phyloP scores from a whole-genome alignment of 352 stramenopile species.

The Pythium rishiriense region DNA sequence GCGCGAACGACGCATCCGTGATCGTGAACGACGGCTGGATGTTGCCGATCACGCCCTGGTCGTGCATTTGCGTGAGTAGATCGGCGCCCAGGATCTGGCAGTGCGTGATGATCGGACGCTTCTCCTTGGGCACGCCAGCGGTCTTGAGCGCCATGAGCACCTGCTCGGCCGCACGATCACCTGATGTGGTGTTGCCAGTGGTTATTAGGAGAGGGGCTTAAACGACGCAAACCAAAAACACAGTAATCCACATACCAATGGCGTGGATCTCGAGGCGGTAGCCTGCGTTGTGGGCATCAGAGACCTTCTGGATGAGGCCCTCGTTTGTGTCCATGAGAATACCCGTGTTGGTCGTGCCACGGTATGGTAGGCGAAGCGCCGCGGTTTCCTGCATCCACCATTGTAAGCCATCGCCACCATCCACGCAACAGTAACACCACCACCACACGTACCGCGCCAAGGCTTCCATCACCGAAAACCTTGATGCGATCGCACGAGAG shows the following conservation, averaged over 20 bases:
- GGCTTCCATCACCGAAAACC: constrained; percentile 86
- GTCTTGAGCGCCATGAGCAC: constrained; percentile 66
- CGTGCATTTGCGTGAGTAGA: constrained; percentile 66
- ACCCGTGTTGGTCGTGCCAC: constrained; percentile 61
- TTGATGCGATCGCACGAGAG: constrained; percentile 87
- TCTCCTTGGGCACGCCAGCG: constrained; percentile 44
- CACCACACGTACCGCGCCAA: constrained; percentile 74
- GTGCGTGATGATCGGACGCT: constrained; percentile 88
- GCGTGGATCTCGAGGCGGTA: constrained; percentile 89
- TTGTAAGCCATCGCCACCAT: background rate
- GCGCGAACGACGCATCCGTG: constrained; percentile 80
- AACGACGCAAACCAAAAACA: background rate
- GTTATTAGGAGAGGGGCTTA: background rate
- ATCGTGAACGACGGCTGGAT: constrained; percentile 89
- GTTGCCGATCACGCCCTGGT: constrained; percentile 81
- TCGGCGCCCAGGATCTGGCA: constrained; percentile 86
- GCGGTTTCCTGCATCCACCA: constrained; percentile 67
- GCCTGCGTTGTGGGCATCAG: constrained; percentile 46
- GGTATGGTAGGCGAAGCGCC: constrained; percentile 69
- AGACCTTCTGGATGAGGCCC: constrained; percentile 62
- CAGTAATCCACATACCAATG: constrained; percentile 55
- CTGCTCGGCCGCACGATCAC: constrained; percentile 69
- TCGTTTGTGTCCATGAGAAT: constrained; percentile 85
- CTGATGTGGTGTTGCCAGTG: constrained; percentile 34
- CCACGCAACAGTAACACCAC: background rate